Conservation (phyloP, 352 stramenopile species). For the Pythium plurisporium region DNA sequence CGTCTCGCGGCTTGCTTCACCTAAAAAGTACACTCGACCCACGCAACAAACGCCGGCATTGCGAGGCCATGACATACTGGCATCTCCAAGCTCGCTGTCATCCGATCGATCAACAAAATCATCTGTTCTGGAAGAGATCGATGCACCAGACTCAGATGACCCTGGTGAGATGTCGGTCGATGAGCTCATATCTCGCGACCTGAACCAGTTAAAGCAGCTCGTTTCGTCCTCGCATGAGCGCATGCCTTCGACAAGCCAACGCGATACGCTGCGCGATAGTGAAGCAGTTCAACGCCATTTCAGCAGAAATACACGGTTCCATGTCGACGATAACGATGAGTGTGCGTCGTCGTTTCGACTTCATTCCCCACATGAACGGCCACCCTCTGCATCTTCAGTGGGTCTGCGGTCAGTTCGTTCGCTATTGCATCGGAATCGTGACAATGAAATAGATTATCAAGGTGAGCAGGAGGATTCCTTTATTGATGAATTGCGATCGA, state of each 20-base stretch:
- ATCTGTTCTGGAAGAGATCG: constrained; percentile 24
- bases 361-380: neutral
- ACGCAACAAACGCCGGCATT: too few relatives aligned
- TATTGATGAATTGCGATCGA: constrained; percentile 30
- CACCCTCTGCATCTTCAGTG: neutral
- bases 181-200: constrained; percentile 41
- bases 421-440: neutral
- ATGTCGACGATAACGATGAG: neutral
- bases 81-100: neutral
- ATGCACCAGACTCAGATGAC: constrained; percentile 12
- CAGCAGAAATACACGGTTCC: constrained; percentile 34
- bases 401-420: constrained; percentile 7
- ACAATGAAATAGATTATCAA: neutral
- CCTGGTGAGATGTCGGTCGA: constrained; percentile 39
- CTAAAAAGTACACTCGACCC: too few relatives aligned
- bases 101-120: constrained; percentile 26
- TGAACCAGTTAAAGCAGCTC: constrained; percentile 35
- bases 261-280: constrained; percentile 8
- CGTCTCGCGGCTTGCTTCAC: neutral
- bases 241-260: neutral
- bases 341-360: neutral
- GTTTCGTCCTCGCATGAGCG: constrained; percentile 26
- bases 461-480: constrained; percentile 42
- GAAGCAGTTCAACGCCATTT: constrained; percentile 30
- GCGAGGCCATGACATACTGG: neutral